These are phyloP conservation scores for Backusella australiensis DNA, from an alignment of 192 early-diverging fungal species.

Conservation along the genomic window DNA sequence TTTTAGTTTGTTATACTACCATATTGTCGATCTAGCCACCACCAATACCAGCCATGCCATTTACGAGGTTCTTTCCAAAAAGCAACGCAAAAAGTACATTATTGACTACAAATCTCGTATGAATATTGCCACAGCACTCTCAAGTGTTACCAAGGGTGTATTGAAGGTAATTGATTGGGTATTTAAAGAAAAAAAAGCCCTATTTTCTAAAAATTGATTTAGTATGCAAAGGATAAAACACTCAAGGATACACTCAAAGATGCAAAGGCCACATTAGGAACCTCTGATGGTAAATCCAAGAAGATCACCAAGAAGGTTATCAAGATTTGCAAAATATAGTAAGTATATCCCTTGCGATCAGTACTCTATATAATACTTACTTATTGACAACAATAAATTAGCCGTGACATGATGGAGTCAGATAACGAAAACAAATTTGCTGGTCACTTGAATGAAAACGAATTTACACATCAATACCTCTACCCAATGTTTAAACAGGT, in stretches of 20 bases:
- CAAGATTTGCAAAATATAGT: not conserved
- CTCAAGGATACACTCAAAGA: not conserved
- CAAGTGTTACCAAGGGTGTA: not conserved
- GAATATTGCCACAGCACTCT: not conserved
- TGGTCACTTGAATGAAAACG: not conserved
- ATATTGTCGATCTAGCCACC: not conserved
- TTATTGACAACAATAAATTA: not conserved
- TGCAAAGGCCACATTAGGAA: not conserved
- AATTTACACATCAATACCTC: not conserved
- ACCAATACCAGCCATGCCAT: not conserved
- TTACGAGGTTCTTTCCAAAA: too few species aligned
- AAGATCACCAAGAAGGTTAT: not conserved
- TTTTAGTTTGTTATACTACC: not conserved
- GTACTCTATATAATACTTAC: not conserved
- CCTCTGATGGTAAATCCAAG: too few species aligned
- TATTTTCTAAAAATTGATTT: not conserved
- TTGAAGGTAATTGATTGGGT: not conserved
- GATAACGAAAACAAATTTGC: not conserved
- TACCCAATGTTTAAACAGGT: not conserved
- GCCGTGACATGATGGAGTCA: not conserved
- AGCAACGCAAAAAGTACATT: too few species aligned
- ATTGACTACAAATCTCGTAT: not conserved
- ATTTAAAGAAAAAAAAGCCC: not conserved
- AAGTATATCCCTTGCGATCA: not conserved
- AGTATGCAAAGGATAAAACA: not conserved